A percentile compares a stretch with the other conserved stretches of the same genome.
These are phyloP conservation scores for Plasmodium sp. DNA, from an alignment of 169 alveolate species.

Conservation along the genomic window DNA sequence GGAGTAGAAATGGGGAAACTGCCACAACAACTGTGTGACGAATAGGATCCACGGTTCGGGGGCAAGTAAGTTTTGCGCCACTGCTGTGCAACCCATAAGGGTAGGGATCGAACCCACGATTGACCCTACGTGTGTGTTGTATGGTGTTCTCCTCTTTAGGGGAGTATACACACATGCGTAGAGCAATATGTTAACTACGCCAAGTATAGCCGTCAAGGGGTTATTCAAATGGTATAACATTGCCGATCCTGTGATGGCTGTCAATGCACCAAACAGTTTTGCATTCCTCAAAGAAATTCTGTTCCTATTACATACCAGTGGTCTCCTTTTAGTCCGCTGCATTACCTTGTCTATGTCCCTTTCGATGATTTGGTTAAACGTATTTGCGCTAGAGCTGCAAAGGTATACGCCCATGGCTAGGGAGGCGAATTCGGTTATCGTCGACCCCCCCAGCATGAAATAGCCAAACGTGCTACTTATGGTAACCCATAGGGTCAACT, in stretches of 20 bases:
- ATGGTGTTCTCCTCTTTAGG: conserved; percentile 74
- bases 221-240: conserved; percentile 47
- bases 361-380: conserved; percentile 84
- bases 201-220: conserved; percentile 44
- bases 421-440: background rate
- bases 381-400: conserved; percentile 85
- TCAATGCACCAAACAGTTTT: conserved; percentile 32
- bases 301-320: conserved; percentile 27
- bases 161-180: conserved; percentile 72
- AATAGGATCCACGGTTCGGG: conserved; percentile 84
- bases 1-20: conserved; percentile 86
- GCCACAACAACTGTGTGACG: conserved; percentile 84
- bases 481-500: conserved; percentile 86
- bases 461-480: conserved; percentile 85
- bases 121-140: conserved; percentile 87
- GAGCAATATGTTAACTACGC: conserved; percentile 43
- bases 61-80: conserved; percentile 73
- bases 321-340: conserved; percentile 84
- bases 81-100: conserved; percentile 84
- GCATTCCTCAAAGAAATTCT: conserved; percentile 39
- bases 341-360: conserved; percentile 79
- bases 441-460: conserved; percentile 77
- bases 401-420: conserved; percentile 77
- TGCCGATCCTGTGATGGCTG: conserved; percentile 35
- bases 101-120: conserved; percentile 88